phyloP scores from a whole-genome alignment of 2,329 filamentous ascomycete genomes.

The Acarospora socialis region DNA sequence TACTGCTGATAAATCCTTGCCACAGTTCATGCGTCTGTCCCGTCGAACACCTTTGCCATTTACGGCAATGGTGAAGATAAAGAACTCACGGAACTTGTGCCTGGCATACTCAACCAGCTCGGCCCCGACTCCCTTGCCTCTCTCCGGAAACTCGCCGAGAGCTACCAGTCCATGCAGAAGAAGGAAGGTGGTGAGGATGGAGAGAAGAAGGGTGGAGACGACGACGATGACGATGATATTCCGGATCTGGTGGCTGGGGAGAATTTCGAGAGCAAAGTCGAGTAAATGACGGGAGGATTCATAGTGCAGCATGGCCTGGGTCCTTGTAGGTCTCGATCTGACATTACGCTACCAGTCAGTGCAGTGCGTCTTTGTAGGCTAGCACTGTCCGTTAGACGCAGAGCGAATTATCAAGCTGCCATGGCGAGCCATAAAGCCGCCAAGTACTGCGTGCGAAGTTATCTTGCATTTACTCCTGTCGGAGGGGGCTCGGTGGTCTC shows the following conservation, averaged over 20 bases:
- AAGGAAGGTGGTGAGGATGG: slow-evolving; percentile 63
- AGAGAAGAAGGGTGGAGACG: slow-evolving; percentile 49
- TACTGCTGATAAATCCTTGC: no score
- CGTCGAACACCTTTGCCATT: slow-evolving; percentile 98
- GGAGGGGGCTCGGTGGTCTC: no score
- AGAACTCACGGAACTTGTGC: slow-evolving; percentile 98
- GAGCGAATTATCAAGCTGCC: no score
- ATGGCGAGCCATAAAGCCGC: no score
- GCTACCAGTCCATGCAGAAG: slow-evolving; percentile 99
- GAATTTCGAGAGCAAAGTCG: slow-evolving; percentile 96
- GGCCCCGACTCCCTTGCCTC: slow-evolving; percentile 95
- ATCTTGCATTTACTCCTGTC: no score
- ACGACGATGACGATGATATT: slow-evolving; percentile 75
- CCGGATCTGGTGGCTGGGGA: slow-evolving; percentile 92
- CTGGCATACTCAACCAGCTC: slow-evolving; percentile 98
- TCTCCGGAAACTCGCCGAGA: slow-evolving; percentile 95
- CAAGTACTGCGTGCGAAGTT: no score
- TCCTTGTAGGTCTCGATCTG: no score
- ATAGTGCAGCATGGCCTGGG: no score
- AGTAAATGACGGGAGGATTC: slow-evolving; percentile 43
- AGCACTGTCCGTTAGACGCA: no score
- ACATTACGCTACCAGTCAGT: no score
- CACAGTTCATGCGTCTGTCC: slow-evolving; percentile 87
- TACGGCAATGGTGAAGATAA: slow-evolving; percentile 99
- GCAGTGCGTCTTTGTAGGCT: no score